phyloP scores from a whole-genome alignment of 1,284 basidiomycete genomes.

The Anthracocystis walkeri region DNA sequence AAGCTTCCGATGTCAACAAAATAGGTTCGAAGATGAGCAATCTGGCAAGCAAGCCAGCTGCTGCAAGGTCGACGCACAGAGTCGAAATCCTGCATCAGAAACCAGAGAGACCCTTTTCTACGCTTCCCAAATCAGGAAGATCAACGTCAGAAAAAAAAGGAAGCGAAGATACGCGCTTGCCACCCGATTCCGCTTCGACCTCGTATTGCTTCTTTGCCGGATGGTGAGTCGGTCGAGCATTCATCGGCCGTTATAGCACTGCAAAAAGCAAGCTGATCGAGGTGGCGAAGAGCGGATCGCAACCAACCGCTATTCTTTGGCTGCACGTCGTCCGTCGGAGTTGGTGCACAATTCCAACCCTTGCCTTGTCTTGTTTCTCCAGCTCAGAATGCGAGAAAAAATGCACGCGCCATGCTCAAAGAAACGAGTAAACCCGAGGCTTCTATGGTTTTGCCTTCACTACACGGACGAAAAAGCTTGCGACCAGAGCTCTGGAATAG shows the following conservation, averaged over 20 bases:
- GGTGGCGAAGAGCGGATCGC: background rate
- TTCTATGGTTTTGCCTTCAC: background rate
- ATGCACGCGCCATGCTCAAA: conserved; percentile 19
- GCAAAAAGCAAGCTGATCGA: background rate
- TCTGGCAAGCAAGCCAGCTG: too few relatives aligned
- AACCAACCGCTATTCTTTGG: too few relatives aligned
- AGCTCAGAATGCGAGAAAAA: too few relatives aligned
- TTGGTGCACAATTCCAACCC: conserved; percentile 19
- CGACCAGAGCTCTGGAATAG: background rate
- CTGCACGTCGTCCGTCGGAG: conserved; percentile 21
- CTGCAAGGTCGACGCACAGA: conserved; percentile 22
- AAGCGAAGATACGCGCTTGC: too few relatives aligned
- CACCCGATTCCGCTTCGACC: background rate
- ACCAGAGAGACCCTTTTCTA: background rate
- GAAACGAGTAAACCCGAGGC: conserved; percentile 28
- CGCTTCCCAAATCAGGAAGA: conserved; percentile 7
- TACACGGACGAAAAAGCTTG: conserved; percentile 7
- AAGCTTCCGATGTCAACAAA: background rate
- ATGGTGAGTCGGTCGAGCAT: too few relatives aligned
- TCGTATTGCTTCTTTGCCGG: background rate
- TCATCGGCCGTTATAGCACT: too few relatives aligned
- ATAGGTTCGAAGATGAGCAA: background rate
- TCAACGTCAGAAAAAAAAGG: background rate
- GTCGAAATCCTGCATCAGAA: conserved; percentile 29
- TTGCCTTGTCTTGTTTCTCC: conserved; percentile 7